A percentile compares a stretch with the other conserved stretches of the same genome.
Evolutionary conservation across 208 protist genomes (phyloP).

Genomic region (Zelonia costaricensis): DNA sequence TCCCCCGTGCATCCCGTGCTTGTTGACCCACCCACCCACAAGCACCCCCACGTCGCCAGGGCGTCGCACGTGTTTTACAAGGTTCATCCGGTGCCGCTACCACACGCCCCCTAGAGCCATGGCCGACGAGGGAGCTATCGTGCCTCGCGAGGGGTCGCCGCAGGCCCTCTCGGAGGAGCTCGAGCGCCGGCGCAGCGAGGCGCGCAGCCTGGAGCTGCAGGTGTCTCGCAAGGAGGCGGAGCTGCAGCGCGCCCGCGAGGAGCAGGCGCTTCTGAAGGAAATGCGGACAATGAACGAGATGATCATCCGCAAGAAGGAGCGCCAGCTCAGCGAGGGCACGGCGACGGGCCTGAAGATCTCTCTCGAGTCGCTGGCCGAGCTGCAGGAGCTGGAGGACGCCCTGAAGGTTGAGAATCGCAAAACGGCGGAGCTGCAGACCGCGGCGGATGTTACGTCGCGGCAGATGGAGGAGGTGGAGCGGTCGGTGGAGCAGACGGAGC

Average conservation of each 20-base stretch:
- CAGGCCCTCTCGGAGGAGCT: slow-evolving; percentile 39
- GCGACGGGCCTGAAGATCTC: slow-evolving; percentile 57
- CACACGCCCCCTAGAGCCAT: slow-evolving; percentile 26
- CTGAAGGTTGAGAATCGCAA: slow-evolving; percentile 71
- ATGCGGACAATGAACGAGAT: slow-evolving; percentile 80
- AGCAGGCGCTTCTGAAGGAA: slow-evolving; percentile 75
- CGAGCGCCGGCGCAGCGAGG: slow-evolving; percentile 55
- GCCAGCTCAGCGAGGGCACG: slow-evolving; percentile 23
- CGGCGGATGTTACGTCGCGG: slow-evolving; percentile 38
- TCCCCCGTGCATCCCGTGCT: no score
- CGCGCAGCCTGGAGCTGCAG: slow-evolving; percentile 65
- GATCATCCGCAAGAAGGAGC: slow-evolving; percentile 62
- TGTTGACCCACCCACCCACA: not conserved
- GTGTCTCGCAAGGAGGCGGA: slow-evolving; percentile 72
- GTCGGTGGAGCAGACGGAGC: slow-evolving; percentile 46
- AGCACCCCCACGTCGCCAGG: not conserved
- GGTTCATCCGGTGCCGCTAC: not conserved
- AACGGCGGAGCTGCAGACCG: slow-evolving; percentile 58
- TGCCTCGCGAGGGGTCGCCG: slow-evolving; percentile 39
- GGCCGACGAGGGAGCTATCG: slow-evolving; percentile 54
- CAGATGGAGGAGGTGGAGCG: slow-evolving; percentile 68
- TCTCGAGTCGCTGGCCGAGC: slow-evolving; percentile 52
- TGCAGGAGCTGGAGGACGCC: slow-evolving; percentile 65
- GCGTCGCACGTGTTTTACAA: not conserved
- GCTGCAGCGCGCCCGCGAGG: slow-evolving; percentile 75